These are phyloP conservation scores for Podospora pseudoanserina DNA, from an alignment of 495 filamentous ascomycete species.

Conservation along the genomic window DNA sequence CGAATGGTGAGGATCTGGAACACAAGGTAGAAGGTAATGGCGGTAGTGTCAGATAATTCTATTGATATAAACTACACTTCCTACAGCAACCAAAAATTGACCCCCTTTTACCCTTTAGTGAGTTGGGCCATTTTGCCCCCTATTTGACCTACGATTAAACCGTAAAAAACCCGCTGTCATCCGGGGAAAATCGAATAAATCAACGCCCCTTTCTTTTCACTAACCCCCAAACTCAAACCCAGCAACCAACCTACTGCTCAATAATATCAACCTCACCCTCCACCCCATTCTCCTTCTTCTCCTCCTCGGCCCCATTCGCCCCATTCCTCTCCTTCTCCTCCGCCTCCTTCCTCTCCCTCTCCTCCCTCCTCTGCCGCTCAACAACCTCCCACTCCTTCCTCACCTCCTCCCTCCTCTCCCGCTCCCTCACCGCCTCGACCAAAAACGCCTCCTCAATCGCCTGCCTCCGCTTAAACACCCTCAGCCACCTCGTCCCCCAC, in stretches of 20 bases:
- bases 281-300: background rate
- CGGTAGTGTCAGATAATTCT: background rate
- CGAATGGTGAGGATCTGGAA: no score
- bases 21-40: no score
- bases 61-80: background rate
- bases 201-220: no score
- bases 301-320: background rate
- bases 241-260: background rate
- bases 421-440: conserved; percentile 39
- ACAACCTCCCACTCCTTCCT: background rate
- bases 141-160: background rate
- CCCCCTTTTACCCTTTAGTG: background rate
- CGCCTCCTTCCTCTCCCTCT: conserved; percentile 14
- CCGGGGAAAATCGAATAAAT: background rate
- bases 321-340: background rate
- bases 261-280: background rate
- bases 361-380: background rate
- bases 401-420: conserved; percentile 17
- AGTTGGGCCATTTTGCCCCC: background rate
- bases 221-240: background rate
- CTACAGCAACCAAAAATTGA: background rate
- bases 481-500: conserved; percentile 84
- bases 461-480: conserved; percentile 75
- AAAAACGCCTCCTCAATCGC: conserved; percentile 75
- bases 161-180: background rate